Evolutionary conservation across 148 eudicot species (phyloP).

Genomic region (Fallopia convolvulus): DNA sequence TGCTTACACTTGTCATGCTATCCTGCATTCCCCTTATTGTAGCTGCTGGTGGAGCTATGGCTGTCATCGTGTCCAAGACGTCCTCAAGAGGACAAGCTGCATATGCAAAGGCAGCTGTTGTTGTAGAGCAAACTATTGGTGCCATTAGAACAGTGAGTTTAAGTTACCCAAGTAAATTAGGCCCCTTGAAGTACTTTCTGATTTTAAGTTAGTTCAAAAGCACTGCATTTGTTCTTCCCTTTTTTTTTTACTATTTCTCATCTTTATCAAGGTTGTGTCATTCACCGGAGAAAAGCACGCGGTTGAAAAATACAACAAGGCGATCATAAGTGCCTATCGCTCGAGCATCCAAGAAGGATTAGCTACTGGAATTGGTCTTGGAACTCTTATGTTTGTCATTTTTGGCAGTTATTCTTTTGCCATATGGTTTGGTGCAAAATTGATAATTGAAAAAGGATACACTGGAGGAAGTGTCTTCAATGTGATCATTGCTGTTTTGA

Average conservation of each 20-base stretch:
- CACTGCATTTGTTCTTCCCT: too few species aligned
- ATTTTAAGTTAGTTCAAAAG: too few species aligned
- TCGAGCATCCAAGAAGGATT: constrained; percentile 45
- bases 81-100: constrained; percentile 32
- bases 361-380: constrained; percentile 42
- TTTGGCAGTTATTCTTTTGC: constrained; percentile 43
- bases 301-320: constrained; percentile 33
- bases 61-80: constrained; percentile 20
- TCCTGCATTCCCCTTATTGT: constrained; percentile 36
- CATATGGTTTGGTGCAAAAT: constrained; percentile 58
- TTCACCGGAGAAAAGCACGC: constrained; percentile 63
- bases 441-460: constrained; percentile 41
- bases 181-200: too few species aligned
- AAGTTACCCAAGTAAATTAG: neutral
- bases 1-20: constrained; percentile 39
- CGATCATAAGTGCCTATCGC: constrained; percentile 34
- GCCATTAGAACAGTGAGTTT: constrained; percentile 45
- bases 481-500: constrained; percentile 44
- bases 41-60: constrained; percentile 25
- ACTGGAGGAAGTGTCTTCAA: constrained; percentile 49
- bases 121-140: constrained; percentile 46
- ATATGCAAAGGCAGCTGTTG: constrained; percentile 34
- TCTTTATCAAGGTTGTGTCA: constrained; percentile 50
- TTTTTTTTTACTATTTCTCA: neutral
- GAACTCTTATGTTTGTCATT: constrained; percentile 25